phyloP scores from a whole-genome alignment of 2,329 filamentous ascomycete genomes.

The Furcasterigmium furcatum region DNA sequence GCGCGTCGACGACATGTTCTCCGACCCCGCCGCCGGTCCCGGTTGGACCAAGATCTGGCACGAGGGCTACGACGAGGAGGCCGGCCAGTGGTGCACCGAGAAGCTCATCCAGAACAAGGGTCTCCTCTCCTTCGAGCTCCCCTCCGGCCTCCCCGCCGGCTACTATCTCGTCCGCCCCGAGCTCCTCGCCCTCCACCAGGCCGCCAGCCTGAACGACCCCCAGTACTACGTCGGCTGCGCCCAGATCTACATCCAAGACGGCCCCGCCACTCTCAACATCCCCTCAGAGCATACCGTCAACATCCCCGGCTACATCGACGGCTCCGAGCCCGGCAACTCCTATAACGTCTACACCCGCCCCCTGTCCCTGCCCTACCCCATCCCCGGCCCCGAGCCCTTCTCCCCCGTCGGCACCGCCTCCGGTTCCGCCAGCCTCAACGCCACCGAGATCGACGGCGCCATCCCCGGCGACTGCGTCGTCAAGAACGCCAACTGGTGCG shows the following conservation, averaged over 20 bases:
- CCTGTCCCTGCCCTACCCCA: slow-evolving; percentile 50
- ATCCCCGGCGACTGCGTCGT: slow-evolving; percentile 55
- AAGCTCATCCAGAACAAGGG: slow-evolving; percentile 64
- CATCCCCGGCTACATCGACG: slow-evolving; percentile 64
- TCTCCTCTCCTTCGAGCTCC: slow-evolving; percentile 59
- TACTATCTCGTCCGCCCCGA: slow-evolving; percentile 72
- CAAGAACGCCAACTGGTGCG: slow-evolving; percentile 73
- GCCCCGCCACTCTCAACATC: slow-evolving; percentile 42
- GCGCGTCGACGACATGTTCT: slow-evolving; percentile 55
- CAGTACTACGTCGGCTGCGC: slow-evolving; percentile 74
- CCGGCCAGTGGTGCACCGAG: slow-evolving; percentile 65
- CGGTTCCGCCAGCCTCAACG: slow-evolving; percentile 7
- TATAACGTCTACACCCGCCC: slow-evolving; percentile 62
- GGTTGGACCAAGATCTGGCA: slow-evolving; percentile 82
- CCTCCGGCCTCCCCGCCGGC: slow-evolving; percentile 57
- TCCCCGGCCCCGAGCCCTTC: slow-evolving; percentile 56
- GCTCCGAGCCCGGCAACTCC: slow-evolving; percentile 49
- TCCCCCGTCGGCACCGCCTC: slow-evolving; percentile 25
- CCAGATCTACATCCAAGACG: slow-evolving; percentile 59
- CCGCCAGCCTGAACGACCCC: slow-evolving; percentile 50
- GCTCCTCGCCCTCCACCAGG: slow-evolving; percentile 65
- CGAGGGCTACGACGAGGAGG: slow-evolving; percentile 56
- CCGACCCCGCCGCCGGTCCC: slow-evolving; percentile 50
- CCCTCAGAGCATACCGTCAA: slow-evolving; percentile 48
- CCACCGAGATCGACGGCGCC: slow-evolving; percentile 35